Base-by-base conservation (phyloP, 106 monocot species). In the Hemerocallis citrina region DNA sequence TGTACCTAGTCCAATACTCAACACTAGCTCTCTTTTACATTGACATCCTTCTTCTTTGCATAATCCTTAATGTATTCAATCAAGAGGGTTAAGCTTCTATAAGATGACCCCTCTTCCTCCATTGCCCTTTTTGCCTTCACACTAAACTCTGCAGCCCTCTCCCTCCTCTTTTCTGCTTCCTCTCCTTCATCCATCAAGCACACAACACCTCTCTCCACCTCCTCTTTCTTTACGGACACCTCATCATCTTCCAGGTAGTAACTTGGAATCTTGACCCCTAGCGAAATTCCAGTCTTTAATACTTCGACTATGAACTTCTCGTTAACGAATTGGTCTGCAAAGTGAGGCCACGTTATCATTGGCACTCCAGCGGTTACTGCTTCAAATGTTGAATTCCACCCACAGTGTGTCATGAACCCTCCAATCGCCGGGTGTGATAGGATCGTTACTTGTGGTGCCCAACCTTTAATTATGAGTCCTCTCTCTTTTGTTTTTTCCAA, bases 191-290 rank as follows among this genome's bases (percentile, higher is more conserved):
- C n/a, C n/a, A n/a, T n/a, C n/a, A n/a, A n/a, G 2, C 33, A 40
- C 29, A 14, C 19, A 61, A 86, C 36, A 1, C 68, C 64, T 67
- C 7, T 58, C 55, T 63, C 71, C 25, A 81, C 37, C 17, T 33
- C 36, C 6, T 58, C 35, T 17, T 36, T n/a, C 22, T 35, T 58
- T 0, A 21, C 37, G 3, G 13, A 11, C 55, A 55, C 0, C n/a
- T 55, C 27, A 15, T 32, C 55, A 2, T 55, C 31, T 15, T 16
- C 33, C 16, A 32, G 2, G 16, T 32, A 37, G 5, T 19, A 9
- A 37, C 0, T 20, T 5, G 58, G 58, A 8, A 19, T n/a, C 16
- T 37, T 19, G 8, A 37, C 58, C 22, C 34, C 35, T 7, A 38
- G 20, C 7, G 58, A 29, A 11, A 58, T 36, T 12, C 58, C 58